Base-by-base conservation (phyloP, 1,139 yeast genomes). In the Meyerozyma carpophila region DNA sequence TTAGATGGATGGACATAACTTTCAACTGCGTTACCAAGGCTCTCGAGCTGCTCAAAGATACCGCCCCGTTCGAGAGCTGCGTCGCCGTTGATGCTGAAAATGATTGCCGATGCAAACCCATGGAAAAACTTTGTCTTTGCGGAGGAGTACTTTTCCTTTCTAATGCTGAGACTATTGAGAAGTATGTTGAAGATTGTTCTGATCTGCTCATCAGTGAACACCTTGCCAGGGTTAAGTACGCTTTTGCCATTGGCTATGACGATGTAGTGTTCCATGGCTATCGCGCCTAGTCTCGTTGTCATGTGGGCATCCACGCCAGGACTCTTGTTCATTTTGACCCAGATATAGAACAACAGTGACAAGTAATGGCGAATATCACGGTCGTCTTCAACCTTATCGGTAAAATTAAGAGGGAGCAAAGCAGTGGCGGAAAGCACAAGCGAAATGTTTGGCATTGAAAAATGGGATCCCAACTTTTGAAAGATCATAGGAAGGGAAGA, bases 1-100 rank as follows among this genome's bases (percentile, higher is more conserved):
- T 91, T 91, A 0, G 98, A 90, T 4, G 98, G 98, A 63, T 93
- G 97, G 10, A 83, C 83, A 62, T 84, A 88, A 32, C 96, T 87
- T 50, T 81, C 84, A n/a, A 90, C 70, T 0, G 95, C 82, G 49
- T 82, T 82, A 25, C 84, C 57, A 37, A 87, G 65, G 0, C 80
- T 73, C 36, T 71, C 70, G 13, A 93, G 55, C 36, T 75, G 68
- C 10, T 72, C 77, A 51, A 86, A 59, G 11, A 84, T 73, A 2
- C 78, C 78, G n/a, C 66, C 74, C 5, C 62, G 54, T 8, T 55
- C 67, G 9, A 66, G 53, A 1, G 70, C 64, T 32, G 63, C 56
- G 10, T 71, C 66, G 0, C 89, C 85, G 32, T 74, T 73, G 8
- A 90, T 65, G 0, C 94, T 83, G 58, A 76, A 82, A 0, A 86